Evolutionary conservation across 495 filamentous ascomycete genomes (phyloP).

Genomic region (Aspergillus carlsbadensis): DNA sequence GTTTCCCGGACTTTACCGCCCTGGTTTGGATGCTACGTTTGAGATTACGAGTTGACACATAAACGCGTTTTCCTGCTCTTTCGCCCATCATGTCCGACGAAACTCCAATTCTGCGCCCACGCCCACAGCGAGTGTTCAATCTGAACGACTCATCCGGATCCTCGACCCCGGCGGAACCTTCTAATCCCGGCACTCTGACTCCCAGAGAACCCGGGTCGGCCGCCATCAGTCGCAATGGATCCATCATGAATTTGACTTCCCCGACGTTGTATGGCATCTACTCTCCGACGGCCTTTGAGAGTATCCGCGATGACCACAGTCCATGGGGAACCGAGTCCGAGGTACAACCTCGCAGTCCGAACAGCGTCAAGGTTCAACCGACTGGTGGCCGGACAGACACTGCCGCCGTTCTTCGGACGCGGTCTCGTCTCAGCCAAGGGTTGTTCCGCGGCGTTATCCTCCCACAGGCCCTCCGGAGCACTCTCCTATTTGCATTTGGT

Average conservation of each 20-base stretch:
- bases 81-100: constrained; percentile 40
- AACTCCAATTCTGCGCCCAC: constrained; percentile 64
- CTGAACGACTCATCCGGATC: constrained; percentile 55
- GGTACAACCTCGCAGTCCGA: constrained; percentile 54
- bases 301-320: constrained; percentile 48
- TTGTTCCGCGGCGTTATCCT: constrained; percentile 45
- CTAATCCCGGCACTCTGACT: constrained; percentile 33
- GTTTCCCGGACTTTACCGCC: background rate
- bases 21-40: background rate
- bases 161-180: constrained; percentile 43
- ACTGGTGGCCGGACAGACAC: constrained; percentile 25
- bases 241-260: constrained; percentile 81
- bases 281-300: constrained; percentile 59
- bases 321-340: constrained; percentile 77
- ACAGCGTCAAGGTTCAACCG: constrained; percentile 25
- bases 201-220: constrained; percentile 31
- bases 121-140: constrained; percentile 74
- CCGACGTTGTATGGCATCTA: constrained; percentile 93
- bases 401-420: constrained; percentile 32
- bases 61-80: background rate
- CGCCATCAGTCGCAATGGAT: constrained; percentile 62
- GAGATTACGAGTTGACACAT: background rate
- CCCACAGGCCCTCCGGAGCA: constrained; percentile 51
- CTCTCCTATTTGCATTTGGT: constrained; percentile 77
- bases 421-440: constrained; percentile 41